Conservation (phyloP, 768 basidiomycete genomes). For the Phaeolepiota aurea region DNA sequence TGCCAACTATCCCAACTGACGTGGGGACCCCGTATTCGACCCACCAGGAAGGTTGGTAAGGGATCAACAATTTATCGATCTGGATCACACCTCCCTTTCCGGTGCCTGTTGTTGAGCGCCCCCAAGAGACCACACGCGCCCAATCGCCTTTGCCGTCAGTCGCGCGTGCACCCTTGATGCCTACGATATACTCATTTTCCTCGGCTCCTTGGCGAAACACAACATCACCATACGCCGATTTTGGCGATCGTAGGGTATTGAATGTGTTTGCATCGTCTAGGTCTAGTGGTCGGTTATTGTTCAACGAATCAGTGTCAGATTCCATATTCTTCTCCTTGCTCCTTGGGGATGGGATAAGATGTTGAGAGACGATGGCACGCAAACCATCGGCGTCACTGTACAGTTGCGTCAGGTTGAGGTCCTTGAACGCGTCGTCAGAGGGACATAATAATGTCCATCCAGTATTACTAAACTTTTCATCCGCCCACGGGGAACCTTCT, state of each 20-base stretch:
- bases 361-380: constrained; percentile 61
- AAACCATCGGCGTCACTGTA: constrained; percentile 48
- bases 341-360: constrained; percentile 51
- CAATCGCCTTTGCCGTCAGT: constrained; percentile 55
- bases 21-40: constrained; percentile 63
- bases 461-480: constrained; percentile 32
- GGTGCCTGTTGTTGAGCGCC: constrained; percentile 62
- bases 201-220: constrained; percentile 55
- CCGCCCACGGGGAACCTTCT: constrained; percentile 58
- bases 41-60: constrained; percentile 87
- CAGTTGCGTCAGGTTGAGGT: constrained; percentile 70
- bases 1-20: constrained; percentile 50
- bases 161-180: constrained; percentile 68
- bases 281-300: constrained; percentile 66
- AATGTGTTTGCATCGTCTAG: constrained; percentile 70
- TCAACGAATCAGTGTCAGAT: constrained; percentile 26
- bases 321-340: constrained; percentile 13
- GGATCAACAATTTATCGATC: constrained; percentile 76
- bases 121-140: constrained; percentile 63
- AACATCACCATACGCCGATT: constrained; percentile 71
- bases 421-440: constrained; percentile 86
- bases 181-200: constrained; percentile 52
- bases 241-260: constrained; percentile 62
- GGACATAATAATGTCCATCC: constrained; percentile 92
- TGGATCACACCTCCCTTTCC: constrained; percentile 84